These are phyloP conservation scores for Fusarium odoratissimum DNA, from an alignment of 2,329 filamentous ascomycete species.

Conservation along the genomic window DNA sequence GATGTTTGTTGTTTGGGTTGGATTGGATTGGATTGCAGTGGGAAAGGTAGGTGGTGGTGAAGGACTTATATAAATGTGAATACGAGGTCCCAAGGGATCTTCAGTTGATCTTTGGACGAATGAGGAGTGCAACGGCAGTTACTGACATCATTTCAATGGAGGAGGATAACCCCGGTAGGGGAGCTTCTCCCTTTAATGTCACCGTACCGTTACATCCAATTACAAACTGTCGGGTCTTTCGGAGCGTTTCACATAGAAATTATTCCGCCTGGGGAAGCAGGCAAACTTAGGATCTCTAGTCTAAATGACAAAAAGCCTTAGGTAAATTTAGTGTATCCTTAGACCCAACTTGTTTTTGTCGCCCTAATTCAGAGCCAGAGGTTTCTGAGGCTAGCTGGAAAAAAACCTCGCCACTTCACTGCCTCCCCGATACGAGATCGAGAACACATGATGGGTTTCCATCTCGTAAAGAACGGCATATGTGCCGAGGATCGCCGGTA, in stretches of 20 bases:
- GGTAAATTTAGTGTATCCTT: accelerated
- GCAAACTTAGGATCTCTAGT: neutral
- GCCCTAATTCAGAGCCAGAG: neutral
- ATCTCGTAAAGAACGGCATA: neutral
- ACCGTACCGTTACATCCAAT: neutral
- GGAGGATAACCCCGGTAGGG: neutral
- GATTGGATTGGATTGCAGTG: neutral
- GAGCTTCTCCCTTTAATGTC: neutral
- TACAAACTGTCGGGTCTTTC: neutral
- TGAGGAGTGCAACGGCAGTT: conserved; percentile 15
- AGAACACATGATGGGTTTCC: neutral
- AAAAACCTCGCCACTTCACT: conserved; percentile 3
- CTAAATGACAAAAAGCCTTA: neutral
- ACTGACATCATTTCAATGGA: conserved; percentile 34
- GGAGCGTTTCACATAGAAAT: conserved; percentile 8
- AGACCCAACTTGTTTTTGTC: neutral
- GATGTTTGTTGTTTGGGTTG: neutral
- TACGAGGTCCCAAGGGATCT: conserved; percentile 28
- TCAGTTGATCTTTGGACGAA: conserved; percentile 28
- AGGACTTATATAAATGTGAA: conserved; percentile 19
- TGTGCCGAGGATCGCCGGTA: conserved; percentile 3
- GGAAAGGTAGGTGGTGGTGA: neutral
- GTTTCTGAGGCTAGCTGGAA: neutral
- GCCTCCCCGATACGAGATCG: neutral
- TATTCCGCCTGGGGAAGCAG: neutral